These are phyloP conservation scores for Fusarium sp. DNA, from an alignment of 2,329 filamentous ascomycete genomes.

Conservation along the genomic window DNA sequence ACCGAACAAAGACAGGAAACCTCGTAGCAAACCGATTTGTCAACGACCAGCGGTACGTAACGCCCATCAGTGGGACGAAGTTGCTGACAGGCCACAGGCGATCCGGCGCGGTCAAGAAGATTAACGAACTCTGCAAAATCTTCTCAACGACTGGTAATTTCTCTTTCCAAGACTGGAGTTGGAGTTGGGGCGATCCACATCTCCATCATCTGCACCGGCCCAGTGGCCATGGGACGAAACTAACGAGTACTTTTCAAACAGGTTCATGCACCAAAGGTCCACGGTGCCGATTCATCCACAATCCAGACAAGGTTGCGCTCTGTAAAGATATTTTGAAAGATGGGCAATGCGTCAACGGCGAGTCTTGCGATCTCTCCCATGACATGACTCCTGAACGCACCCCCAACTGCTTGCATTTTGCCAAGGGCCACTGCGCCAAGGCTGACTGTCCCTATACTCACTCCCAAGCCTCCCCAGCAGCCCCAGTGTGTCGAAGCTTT, in stretches of 20 bases:
- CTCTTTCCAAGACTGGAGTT: slow-evolving; percentile 55
- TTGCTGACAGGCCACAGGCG: slow-evolving; percentile 61
- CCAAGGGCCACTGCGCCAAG: slow-evolving; percentile 91
- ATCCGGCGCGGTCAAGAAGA: slow-evolving; percentile 72
- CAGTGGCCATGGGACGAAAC: slow-evolving; percentile 60
- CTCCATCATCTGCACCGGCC: slow-evolving; percentile 40
- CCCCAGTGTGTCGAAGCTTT: slow-evolving; percentile 86
- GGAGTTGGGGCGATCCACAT: slow-evolving; percentile 25
- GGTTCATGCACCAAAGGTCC: slow-evolving; percentile 89
- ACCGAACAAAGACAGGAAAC: slow-evolving; percentile 89
- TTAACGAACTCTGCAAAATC: slow-evolving; percentile 78
- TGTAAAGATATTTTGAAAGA: slow-evolving; percentile 90
- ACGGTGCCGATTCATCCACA: slow-evolving; percentile 83
- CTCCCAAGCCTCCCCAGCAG: slow-evolving; percentile 79
- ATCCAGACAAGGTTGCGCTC: slow-evolving; percentile 86
- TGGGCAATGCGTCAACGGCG: slow-evolving; percentile 80
- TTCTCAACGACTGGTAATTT: slow-evolving; percentile 78
- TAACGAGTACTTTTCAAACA: slow-evolving; percentile 62
- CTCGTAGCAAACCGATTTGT: slow-evolving; percentile 82
- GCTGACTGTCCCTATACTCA: slow-evolving; percentile 88
- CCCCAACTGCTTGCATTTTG: slow-evolving; percentile 89
- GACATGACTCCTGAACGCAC: slow-evolving; percentile 85
- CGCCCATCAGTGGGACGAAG: slow-evolving; percentile 36
- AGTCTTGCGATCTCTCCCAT: slow-evolving; percentile 91
- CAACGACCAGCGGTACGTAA: slow-evolving; percentile 79